Evolutionary conservation across 2,329 filamentous ascomycete genomes (phyloP).

Genomic region (Nemania abortiva): DNA sequence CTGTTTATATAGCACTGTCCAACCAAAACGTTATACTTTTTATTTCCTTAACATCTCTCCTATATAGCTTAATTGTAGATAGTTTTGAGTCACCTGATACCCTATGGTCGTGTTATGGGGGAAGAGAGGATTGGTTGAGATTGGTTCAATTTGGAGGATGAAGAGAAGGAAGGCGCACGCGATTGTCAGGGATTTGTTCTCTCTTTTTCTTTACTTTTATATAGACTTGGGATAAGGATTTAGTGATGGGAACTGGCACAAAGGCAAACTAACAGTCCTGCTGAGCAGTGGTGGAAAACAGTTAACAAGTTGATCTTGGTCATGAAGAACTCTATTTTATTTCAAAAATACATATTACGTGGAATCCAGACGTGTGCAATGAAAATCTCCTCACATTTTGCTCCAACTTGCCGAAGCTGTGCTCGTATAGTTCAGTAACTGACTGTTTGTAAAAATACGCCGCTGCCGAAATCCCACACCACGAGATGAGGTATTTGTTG

Average conservation of each 20-base stretch:
- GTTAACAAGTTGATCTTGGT: constrained; percentile 37
- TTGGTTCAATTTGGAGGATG: neutral
- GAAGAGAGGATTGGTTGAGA: constrained; percentile 22
- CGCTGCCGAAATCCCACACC: no score
- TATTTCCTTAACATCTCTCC: constrained; percentile 30
- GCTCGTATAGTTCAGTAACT: neutral
- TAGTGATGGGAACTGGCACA: constrained; percentile 23
- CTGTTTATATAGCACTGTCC: constrained; percentile 44
- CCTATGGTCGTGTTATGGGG: constrained; percentile 44
- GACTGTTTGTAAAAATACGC: neutral
- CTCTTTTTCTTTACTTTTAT: neutral
- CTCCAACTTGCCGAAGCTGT: neutral
- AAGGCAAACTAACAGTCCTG: constrained; percentile 40
- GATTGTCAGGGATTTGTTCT: constrained; percentile 20
- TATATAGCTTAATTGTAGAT: constrained; percentile 52
- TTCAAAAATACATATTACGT: constrained; percentile 1
- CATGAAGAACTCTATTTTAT: constrained; percentile 3
- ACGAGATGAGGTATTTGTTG: no score
- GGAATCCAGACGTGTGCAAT: neutral
- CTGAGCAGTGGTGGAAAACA: constrained; percentile 45
- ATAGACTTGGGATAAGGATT: constrained; percentile 29
- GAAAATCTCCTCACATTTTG: neutral
- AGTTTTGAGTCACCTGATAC: constrained; percentile 51
- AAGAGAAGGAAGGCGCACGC: constrained; percentile 34
- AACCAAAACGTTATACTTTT: constrained; percentile 24